Evolutionary conservation across 1,139 yeast genomes (phyloP).

Genomic region (Yamadazyma dushanensis): DNA sequence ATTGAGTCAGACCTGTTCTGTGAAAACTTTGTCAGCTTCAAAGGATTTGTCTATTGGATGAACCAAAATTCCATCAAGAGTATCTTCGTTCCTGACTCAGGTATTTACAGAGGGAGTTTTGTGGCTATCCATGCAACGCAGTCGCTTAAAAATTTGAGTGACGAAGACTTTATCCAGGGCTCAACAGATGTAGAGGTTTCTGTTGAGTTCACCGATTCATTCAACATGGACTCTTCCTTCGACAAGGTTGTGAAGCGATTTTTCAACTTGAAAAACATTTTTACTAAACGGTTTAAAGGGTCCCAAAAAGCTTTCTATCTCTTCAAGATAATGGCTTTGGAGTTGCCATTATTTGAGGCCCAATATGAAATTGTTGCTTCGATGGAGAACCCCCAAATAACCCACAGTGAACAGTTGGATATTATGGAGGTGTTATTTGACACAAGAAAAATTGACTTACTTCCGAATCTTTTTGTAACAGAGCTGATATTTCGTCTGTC

Average conservation of each 20-base stretch:
- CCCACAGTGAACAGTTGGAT: not conserved
- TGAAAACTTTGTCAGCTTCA: slow-evolving; percentile 15
- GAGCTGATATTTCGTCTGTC: not conserved
- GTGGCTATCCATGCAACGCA: not conserved
- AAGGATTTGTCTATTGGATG: slow-evolving; percentile 40
- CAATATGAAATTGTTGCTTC: not conserved
- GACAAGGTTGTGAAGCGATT: slow-evolving; percentile 5
- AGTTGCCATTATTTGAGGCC: not conserved
- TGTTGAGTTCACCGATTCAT: slow-evolving; percentile 1
- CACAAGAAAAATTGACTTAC: not conserved
- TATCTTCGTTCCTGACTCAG: slow-evolving; percentile 3
- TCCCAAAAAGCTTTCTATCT: not conserved
- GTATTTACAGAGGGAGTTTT: slow-evolving; percentile 6
- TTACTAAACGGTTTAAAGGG: not conserved
- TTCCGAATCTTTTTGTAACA: not conserved
- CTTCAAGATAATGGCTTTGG: slow-evolving; percentile 4
- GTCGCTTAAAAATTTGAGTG: not conserved
- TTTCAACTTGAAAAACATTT: slow-evolving; percentile 1
- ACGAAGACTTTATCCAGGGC: not conserved
- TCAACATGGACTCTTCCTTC: slow-evolving; percentile 5
- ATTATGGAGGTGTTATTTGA: not conserved
- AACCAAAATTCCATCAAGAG: slow-evolving; percentile 21
- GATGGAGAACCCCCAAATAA: slow-evolving; percentile 1
- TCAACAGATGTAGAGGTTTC: not conserved
- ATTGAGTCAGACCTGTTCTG: slow-evolving; percentile 14